These are phyloP conservation scores for Trichoderma cornu-damae DNA, from an alignment of 2,329 filamentous ascomycete genomes.

Conservation along the genomic window DNA sequence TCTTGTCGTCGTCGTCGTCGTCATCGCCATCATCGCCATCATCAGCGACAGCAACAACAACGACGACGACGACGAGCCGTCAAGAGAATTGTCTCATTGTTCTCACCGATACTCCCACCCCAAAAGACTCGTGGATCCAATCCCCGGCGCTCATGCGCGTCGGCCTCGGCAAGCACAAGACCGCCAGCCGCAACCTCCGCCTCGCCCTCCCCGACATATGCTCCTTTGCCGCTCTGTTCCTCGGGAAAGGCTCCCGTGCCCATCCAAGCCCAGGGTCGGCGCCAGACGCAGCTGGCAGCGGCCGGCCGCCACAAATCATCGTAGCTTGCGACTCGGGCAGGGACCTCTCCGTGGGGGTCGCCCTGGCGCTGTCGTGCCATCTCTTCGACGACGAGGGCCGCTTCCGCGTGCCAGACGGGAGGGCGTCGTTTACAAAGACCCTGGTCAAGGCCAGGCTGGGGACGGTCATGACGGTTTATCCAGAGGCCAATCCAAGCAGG, in stretches of 20 bases:
- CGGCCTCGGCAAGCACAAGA: constrained; percentile 65
- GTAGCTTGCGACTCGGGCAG: constrained; percentile 72
- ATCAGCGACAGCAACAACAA: not conserved
- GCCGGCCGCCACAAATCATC: constrained; percentile 36
- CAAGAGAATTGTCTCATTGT: constrained; percentile 38
- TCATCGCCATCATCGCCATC: not conserved
- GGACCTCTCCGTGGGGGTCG: constrained; percentile 73
- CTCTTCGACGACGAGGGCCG: constrained; percentile 62
- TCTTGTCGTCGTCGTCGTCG: not conserved
- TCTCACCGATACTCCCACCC: constrained; percentile 41
- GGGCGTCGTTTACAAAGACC: constrained; percentile 58
- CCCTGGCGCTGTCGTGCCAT: constrained; percentile 70
- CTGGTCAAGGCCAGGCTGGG: constrained; percentile 72
- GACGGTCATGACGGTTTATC: constrained; percentile 74
- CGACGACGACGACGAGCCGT: too few species aligned
- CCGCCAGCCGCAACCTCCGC: constrained; percentile 78
- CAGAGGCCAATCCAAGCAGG: constrained; percentile 76
- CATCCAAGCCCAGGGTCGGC: not conserved
- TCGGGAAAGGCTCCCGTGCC: constrained; percentile 23
- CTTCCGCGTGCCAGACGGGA: constrained; percentile 25
- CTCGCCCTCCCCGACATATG: constrained; percentile 60
- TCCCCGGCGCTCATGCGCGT: constrained; percentile 47
- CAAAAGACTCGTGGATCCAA: constrained; percentile 39
- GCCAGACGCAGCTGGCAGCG: not conserved
- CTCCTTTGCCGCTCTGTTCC: constrained; percentile 45